Evolutionary conservation across 2,329 filamentous ascomycete genomes (phyloP), one percentile per base, ranked within the genome.

Genomic region (Ophiostoma himal-ulmi): DNA sequence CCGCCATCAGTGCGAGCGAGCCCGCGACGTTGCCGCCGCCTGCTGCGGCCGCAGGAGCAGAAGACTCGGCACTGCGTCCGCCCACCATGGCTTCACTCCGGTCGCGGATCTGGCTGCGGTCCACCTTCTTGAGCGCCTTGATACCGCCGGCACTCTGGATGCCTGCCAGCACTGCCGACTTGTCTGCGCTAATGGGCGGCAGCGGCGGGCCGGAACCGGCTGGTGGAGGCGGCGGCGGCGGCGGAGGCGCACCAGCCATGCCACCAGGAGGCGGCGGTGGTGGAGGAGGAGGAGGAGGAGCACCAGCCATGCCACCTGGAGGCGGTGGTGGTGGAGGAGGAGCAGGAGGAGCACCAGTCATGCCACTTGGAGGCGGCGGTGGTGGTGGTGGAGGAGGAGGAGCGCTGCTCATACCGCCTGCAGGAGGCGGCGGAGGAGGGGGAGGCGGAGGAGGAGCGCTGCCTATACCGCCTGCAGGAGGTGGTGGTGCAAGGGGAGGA

Each of bases 1-100:
- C 91, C 72, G 88, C 90, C 72, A 92, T 92, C 75, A 97, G 82
- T 62, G 93, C 94, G 81, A 91, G 92, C 30, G 93, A 92, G 85
- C 97, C 87, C 48, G 88, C 89, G 70, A 88, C 89, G 70, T 88
- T 87, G 13, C 86, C 85, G 22, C 83, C 72, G 97, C 81, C 67
- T 93, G 94, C 81, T 91, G 92, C 30, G 84, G 62, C 22, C 11
- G 68, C 70, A 86, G 83, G 75, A 57, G 85, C 82, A 5, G 83
- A 84, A 67, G 83, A 82, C 74, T 85, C 83, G 30, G 75, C 74
- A 69, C 78, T 74, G 30, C 77, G 69, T 11, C 69, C 78, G 13
- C 87, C 88, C 62, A 92, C 86, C 44, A 83, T 77, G 36, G 89
- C 90, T 4, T 75, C 84, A 79, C 90, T 93, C 73, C 91, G 85